A percentile compares a stretch with the other conserved stretches of the same genome.
These are phyloP conservation scores for Canavalia ensiformis DNA, from an alignment of 306 rosid species.

Conservation along the genomic window DNA sequence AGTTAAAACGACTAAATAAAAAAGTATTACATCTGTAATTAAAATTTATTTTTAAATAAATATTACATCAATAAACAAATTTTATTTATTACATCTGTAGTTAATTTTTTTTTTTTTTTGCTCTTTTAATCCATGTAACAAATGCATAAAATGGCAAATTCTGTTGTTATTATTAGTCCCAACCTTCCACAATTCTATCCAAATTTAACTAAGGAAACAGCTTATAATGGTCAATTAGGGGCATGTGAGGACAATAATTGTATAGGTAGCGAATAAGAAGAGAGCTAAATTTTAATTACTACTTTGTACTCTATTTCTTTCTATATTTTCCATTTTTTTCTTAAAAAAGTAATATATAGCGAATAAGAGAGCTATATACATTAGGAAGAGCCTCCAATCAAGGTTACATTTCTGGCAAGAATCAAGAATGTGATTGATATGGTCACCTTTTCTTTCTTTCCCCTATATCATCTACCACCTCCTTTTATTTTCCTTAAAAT, in stretches of 20 bases:
- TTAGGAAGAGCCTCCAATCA: not conserved
- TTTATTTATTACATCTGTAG: no score
- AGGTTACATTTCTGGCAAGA: not conserved
- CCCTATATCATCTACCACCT: not conserved
- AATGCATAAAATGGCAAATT: no score
- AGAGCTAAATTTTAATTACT: not conserved
- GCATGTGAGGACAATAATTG: conserved; percentile 8
- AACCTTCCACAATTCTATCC: not conserved
- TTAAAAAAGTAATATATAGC: not conserved
- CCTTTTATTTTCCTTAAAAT: conserved; percentile 31
- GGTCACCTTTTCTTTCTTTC: not conserved
- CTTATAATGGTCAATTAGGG: conserved; percentile 1
- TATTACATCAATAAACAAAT: no score
- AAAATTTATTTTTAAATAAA: no score
- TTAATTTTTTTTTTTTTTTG: no score
- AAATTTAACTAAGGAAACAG: not conserved
- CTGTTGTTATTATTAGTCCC: not conserved
- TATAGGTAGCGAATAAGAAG: conserved; percentile 10
- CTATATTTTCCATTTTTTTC: not conserved
- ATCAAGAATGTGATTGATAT: conserved; percentile 26
- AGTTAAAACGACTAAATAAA: no score
- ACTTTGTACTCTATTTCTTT: not conserved
- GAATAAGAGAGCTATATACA: not conserved
- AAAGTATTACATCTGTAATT: no score
- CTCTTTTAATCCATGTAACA: no score